Evolutionary conservation across 2,329 filamentous ascomycete species (phyloP), one percentile per base, ranked within the genome.

Genomic region (Cordyceps cicadae): DNA sequence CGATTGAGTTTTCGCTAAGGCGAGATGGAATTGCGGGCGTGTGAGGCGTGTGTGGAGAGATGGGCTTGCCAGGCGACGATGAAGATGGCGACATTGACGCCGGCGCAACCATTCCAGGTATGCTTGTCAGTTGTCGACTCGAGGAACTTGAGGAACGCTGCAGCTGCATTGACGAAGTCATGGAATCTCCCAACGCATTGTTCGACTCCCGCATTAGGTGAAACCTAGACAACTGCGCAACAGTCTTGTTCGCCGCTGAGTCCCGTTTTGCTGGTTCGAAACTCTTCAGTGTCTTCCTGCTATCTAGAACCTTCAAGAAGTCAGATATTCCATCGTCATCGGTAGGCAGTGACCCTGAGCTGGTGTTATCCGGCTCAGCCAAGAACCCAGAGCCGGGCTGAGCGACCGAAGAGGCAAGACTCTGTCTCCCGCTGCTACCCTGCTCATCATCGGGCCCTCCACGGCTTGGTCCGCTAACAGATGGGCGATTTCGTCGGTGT

Each of bases 261-360:
- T 92, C 87, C 63, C 83, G 85, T 66, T 82, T 86, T 17, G 84
- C 80, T 52, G 80, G 78, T 64, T 92, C 87, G 61, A 97, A 89
- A 72, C 87, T 90, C 71, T 85, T 86, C 29, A 94, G 74, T n/a
- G 92, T 93, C 73, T 92, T 96, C 70, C 90, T 90, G 67, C 86
- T 87, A 63, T 97, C 93, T 7, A 99, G 80, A 63, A 91, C 82
- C 68, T 95, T 95, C 63, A 99, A 76, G 67, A 97, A 99, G 57
- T 95, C 92, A 0, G 90, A 91, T 46, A 99, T 96, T 64, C 94
- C 92, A 67, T 96, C 90, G 68, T 96, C 92, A 66, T 97, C 93
- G 0, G 87, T 81, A 63, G 85, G 83, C 52, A 87, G 77, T 2
- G 85, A 87, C 6, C 89, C 79, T 69, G 89, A 79, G 79, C 86